These are phyloP conservation scores for Cytospora schulzeri DNA, from an alignment of 2,329 filamentous ascomycete genomes.

Conservation along the genomic window DNA sequence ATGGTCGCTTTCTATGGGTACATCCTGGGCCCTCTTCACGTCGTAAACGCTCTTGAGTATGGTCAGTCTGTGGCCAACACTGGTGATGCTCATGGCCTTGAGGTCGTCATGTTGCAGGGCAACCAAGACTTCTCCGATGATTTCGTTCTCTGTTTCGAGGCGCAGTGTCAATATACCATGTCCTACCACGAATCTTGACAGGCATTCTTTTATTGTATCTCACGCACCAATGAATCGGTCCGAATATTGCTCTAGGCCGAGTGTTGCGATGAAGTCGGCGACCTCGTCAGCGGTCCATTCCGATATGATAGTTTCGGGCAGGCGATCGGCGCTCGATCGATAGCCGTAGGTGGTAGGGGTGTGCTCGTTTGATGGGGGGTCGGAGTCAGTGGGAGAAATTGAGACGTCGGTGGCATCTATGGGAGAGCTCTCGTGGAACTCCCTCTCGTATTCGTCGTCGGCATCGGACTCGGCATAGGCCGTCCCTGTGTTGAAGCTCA, in stretches of 20 bases:
- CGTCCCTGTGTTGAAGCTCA: constrained; percentile 67
- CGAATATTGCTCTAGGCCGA: constrained; percentile 82
- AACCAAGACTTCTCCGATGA: constrained; percentile 87
- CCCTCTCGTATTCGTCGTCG: constrained; percentile 82
- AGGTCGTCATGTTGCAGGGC: constrained; percentile 89
- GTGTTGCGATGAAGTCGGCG: constrained; percentile 80
- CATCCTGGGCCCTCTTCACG: constrained; percentile 89
- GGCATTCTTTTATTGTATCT: not conserved
- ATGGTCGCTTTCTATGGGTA: constrained; percentile 88
- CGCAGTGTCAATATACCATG: constrained; percentile 31
- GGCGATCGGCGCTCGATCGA: constrained; percentile 62
- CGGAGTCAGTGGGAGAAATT: constrained; percentile 70
- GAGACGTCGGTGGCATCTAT: constrained; percentile 67
- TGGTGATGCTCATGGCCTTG: constrained; percentile 90
- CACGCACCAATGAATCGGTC: constrained; percentile 78
- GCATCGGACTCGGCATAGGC: constrained; percentile 79
- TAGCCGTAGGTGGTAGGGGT: constrained; percentile 79
- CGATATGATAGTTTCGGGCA: constrained; percentile 74
- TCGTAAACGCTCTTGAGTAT: constrained; percentile 97
- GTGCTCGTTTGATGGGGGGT: constrained; percentile 70
- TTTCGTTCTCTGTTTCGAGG: constrained; percentile 74
- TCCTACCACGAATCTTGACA: not conserved
- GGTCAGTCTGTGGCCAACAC: constrained; percentile 90
- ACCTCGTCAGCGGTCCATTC: constrained; percentile 87
- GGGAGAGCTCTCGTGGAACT: constrained; percentile 67